Evolutionary conservation across 441 rosid species (phyloP), one percentile per base, ranked within the genome.

Genomic region (Daphne laureola): DNA sequence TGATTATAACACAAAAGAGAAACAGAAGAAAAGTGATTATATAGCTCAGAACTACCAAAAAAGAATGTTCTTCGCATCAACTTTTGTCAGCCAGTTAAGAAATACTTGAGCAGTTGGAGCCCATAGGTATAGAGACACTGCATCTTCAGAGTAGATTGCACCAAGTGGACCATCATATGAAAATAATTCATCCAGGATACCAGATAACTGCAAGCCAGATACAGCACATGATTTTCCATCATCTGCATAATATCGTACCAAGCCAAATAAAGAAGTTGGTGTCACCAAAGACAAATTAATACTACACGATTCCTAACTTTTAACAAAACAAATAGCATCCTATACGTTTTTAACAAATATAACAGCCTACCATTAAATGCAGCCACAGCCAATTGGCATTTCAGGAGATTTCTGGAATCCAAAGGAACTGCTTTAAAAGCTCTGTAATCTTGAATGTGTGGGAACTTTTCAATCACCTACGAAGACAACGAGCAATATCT

Each of bases 71-170:
- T 49, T 31, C 17, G 21, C n/a, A 12, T 17, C 17, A 50, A 44
- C 12, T 50, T 15, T 14, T 1, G 14, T 12, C 17, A 17, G 51
- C 26, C 18, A 4, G 31, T 45, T 57, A 56, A 43, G 61, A 38
- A 49, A 61, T 78, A 87, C 97, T 71, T 83, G 97, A 63, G 99
- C 91, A 66, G 97, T 90, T n/a, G 96, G 97, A 50, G 96, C 93
- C 96, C 97, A 90, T n/a, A 83, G 89, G 76, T 80, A 60, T 54
- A 93, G 84, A 36, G 82, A 79, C 36, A 87, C 78, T 46, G 66
- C 69, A 67, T 83, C 77, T 51, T 64, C 61, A 31, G 78, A 73
- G 71, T 74, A 90, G 65, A 76, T 62, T 51, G 86, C 95, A 61
- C 99, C 97, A 23, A 93, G 80, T 17, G 90, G 91, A 62, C 99